A percentile compares a stretch with the other conserved stretches of the same genome.
These are phyloP conservation scores for Parasitella parasitica DNA, from an alignment of 371 early-diverging fungal genomes.

Conservation along the genomic window DNA sequence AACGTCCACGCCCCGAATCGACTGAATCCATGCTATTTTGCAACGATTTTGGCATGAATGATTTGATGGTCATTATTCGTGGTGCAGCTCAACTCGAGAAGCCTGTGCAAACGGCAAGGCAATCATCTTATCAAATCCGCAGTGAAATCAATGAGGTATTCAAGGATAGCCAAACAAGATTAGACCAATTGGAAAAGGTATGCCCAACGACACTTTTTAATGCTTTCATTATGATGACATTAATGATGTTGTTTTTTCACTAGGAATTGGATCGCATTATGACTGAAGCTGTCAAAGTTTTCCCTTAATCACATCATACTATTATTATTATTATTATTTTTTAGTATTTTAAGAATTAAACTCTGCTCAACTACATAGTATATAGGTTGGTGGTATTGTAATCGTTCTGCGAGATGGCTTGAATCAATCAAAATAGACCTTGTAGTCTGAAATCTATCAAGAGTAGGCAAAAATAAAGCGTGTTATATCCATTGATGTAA, in stretches of 20 bases:
- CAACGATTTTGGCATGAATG: constrained; percentile 54
- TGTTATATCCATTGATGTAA: no score
- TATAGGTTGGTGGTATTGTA: no score
- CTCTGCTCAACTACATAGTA: no score
- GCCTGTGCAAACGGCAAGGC: not conserved
- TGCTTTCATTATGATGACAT: no score
- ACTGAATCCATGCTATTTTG: constrained; percentile 43
- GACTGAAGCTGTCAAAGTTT: constrained; percentile 35
- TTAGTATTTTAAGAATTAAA: no score
- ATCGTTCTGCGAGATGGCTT: no score
- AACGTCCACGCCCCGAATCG: constrained; percentile 12
- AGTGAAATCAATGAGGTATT: constrained; percentile 39
- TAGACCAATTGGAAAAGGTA: constrained; percentile 54
- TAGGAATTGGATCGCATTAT: constrained; percentile 42
- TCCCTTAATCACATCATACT: no score
- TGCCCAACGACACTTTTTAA: no score
- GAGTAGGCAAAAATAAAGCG: no score
- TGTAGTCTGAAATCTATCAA: no score
- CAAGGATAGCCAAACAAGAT: constrained; percentile 33
- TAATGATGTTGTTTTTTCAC: not conserved
- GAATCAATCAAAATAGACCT: no score
- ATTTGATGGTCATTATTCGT: constrained; percentile 49
- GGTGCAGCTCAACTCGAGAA: constrained; percentile 29
- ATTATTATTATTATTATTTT: no score
- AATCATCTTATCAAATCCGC: constrained; percentile 21